Conservation (phyloP, 2,329 filamentous ascomycete species). For the Alternaria consortialis region DNA sequence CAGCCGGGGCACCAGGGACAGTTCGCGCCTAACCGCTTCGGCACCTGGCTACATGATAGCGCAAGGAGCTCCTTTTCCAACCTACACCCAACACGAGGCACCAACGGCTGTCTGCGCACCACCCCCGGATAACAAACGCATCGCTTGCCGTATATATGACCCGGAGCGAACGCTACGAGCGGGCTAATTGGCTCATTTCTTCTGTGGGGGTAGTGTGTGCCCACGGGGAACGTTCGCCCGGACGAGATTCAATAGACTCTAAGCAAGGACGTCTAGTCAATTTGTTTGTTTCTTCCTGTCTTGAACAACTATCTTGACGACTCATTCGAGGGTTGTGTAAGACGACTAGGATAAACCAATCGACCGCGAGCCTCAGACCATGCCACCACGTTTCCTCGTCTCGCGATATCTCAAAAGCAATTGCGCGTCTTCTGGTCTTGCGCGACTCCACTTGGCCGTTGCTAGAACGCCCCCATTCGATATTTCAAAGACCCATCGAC, state of each 20-base stretch:
- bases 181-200: not conserved
- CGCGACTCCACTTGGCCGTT: conserved; percentile 11
- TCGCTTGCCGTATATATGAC: conserved; percentile 4
- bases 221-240: not conserved
- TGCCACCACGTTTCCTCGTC: conserved; percentile 1
- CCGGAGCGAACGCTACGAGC: not conserved
- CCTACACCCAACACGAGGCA: not conserved
- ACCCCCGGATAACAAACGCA: conserved; percentile 13
- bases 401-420: conserved; percentile 9
- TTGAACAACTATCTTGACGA: conserved; percentile 7
- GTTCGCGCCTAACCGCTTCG: not conserved
- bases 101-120: conserved; percentile 5
- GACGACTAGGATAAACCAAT: not conserved
- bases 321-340: not conserved
- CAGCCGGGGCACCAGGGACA: not conserved
- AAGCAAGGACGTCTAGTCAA: not conserved
- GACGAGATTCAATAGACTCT: not conserved
- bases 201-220: conserved; percentile 6
- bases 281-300: conserved; percentile 10
- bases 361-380: not conserved
- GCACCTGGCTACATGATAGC: not conserved
- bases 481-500: conserved; percentile 14
- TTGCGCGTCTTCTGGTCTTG: conserved; percentile 3
- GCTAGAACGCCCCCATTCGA: conserved; percentile 8
- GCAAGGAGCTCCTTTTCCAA: not conserved